Evolutionary conservation across 2,329 filamentous ascomycete genomes (phyloP), one percentile per base, ranked within the genome.

Genomic region (Trichoderma brevicompactum): DNA sequence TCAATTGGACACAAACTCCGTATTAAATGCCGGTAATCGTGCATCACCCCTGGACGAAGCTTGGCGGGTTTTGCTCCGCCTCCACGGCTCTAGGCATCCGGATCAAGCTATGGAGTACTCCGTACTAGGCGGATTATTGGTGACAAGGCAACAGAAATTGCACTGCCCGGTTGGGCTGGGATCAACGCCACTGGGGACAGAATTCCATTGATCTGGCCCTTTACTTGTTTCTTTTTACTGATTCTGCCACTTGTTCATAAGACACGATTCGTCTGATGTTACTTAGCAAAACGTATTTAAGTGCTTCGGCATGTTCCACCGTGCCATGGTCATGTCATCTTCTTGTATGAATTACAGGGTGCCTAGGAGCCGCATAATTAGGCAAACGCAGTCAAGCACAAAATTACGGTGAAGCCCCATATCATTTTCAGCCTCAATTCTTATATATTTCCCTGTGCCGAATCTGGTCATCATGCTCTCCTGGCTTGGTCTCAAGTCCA

Each of bases 171-270:
- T 17, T 50, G 23, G 15, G 48, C 28, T 50, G 28, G 9, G 48
- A 50, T n/a, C 6, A 9, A 15, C 32, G 28, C 8, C 15, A n/a
- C 2, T 9, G 13, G n/a, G 48, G 48, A 13, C 48, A 50, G 38
- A 55, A 34, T n/a, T 40, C 17, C 34, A 40, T 9, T 55, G 48
- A 50, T 6, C 34, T 50, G 48, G 48, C 23, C 48, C 28, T 3
- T 32, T 50, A 6, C 10, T 13, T 17, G n/a, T 7, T 59, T 38
- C 28, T 48, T 46, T 38, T 34, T 34, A 5, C 1, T 55, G 9
- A 55, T 55, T 49, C 4, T 50, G 43, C 46, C 44, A 60, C 43
- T 58, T 58, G 54, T 36, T 43, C 54, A 6, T 19, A 36, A 46
- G 10, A 46, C 7, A 5, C 10, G 40, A 34, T 43, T 12, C 23